Percentiles rank a stretch among this genome's conserved stretches.
Evolutionary conservation across 768 basidiomycete genomes (phyloP).

Genomic region (Kwoniella sp.): DNA sequence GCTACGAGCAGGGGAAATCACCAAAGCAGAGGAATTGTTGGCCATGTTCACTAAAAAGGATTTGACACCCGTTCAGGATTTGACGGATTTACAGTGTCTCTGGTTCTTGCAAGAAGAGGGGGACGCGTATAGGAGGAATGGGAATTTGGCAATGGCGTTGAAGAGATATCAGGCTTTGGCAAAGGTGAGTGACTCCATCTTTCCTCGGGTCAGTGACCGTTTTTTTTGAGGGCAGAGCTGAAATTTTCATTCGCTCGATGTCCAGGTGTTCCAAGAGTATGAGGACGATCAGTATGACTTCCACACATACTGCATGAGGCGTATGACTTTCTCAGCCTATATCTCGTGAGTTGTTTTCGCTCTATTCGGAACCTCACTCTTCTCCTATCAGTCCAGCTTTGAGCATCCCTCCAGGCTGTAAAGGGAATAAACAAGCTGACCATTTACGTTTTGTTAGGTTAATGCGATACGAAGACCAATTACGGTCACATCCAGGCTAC

Average conservation of each 20-base stretch:
- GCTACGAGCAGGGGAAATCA: constrained; percentile 74
- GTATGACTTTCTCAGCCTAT: constrained; percentile 83
- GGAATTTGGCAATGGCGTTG: constrained; percentile 73
- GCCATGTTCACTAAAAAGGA: constrained; percentile 98
- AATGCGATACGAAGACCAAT: constrained; percentile 75
- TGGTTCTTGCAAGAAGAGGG: constrained; percentile 83
- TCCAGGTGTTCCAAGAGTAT: constrained; percentile 75
- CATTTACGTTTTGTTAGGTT: constrained; percentile 60
- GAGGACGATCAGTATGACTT: constrained; percentile 98
- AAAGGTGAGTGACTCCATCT: constrained; percentile 60
- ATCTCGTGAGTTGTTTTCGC: constrained; percentile 70
- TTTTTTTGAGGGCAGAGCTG: no score
- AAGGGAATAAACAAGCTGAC: neutral
- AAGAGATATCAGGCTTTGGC: constrained; percentile 78
- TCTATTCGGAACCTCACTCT: no score
- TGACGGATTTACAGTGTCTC: constrained; percentile 94
- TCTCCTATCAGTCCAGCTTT: no score
- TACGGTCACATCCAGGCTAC: constrained; percentile 77
- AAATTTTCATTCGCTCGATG: neutral
- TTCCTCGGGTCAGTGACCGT: no score
- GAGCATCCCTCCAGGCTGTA: neutral
- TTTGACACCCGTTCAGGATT: constrained; percentile 70
- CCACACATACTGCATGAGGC: constrained; percentile 89
- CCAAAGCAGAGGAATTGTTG: constrained; percentile 72
- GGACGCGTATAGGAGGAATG: constrained; percentile 66